A percentile compares a stretch with the other conserved stretches of the same genome.
These are phyloP conservation scores for Dalechampia spathulata DNA, from an alignment of 441 rosid genomes.

Conservation along the genomic window DNA sequence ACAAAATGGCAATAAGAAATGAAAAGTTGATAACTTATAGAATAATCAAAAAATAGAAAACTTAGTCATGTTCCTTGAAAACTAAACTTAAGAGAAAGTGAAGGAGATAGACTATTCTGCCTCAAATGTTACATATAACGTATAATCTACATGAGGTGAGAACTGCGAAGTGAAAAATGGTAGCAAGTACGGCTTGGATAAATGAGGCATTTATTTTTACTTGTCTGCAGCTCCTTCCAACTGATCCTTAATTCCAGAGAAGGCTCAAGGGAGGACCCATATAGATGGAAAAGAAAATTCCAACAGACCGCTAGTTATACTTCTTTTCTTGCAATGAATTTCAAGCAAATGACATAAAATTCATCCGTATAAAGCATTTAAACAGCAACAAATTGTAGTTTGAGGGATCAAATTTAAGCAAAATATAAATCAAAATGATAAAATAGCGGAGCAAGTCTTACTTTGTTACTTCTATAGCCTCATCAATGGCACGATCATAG, in stretches of 20 bases:
- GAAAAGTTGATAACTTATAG: not conserved
- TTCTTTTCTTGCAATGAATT: not conserved
- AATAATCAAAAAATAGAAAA: not conserved
- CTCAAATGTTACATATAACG: not conserved
- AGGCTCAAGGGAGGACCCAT: not conserved
- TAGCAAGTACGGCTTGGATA: not conserved
- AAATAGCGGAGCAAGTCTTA: conserved; percentile 30
- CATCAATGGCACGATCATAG: conserved; percentile 58
- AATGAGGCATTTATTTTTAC: not conserved
- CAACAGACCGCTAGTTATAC: not conserved
- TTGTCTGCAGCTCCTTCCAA: not conserved
- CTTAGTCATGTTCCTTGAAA: not conserved
- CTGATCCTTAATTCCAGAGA: too few relatives aligned
- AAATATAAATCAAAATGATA: conserved; percentile 9
- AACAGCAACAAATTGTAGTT: not conserved
- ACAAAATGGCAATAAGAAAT: not conserved
- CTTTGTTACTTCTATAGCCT: conserved; percentile 56
- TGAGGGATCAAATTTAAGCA: not conserved
- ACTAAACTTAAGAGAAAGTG: not conserved
- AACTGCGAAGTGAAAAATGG: too few relatives aligned
- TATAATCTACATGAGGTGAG: not conserved
- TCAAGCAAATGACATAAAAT: not conserved
- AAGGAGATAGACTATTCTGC: not conserved
- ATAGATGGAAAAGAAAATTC: not conserved
- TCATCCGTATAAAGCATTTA: not conserved